phyloP scores from a whole-genome alignment of 805 yeast genomes.

The Candida caryicola region DNA sequence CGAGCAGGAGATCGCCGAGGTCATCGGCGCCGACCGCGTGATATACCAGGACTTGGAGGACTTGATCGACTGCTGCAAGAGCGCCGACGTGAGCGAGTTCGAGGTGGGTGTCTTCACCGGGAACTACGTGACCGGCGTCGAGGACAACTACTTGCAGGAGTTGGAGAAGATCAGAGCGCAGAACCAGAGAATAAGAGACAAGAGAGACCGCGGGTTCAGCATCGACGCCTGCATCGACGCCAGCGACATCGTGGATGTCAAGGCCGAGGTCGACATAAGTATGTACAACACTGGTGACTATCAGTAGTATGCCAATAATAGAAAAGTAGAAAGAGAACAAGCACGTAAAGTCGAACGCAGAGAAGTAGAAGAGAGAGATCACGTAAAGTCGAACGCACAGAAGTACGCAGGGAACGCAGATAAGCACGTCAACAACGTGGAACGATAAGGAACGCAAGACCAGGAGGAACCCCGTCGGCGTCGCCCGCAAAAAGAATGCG shows the following conservation, averaged over 20 bases:
- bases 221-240: constrained; percentile 42
- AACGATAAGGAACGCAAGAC: neutral
- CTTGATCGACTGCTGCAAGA: constrained; percentile 72
- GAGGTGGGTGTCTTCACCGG: constrained; percentile 99
- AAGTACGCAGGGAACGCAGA: too few relatives aligned
- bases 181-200: constrained; percentile 53
- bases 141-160: constrained; percentile 74
- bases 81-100: constrained; percentile 55
- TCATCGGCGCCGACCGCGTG: constrained; percentile 86
- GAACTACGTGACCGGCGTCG: constrained; percentile 89
- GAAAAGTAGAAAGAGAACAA: too few relatives aligned
- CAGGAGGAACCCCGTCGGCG: neutral
- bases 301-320: too few relatives aligned
- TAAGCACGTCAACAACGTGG: neutral
- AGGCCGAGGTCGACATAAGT: constrained; percentile 69
- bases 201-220: constrained; percentile 37
- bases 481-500: neutral
- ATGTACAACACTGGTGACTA: constrained; percentile 59
- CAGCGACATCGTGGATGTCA: constrained; percentile 57
- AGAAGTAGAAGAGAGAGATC: too few relatives aligned
- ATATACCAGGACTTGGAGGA: constrained; percentile 86
- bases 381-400: too few relatives aligned
- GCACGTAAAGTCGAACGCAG: too few relatives aligned
- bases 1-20: constrained; percentile 71
- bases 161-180: constrained; percentile 80